Evolutionary conservation across 805 yeast species (phyloP).

Genomic region (Candida vartiovaarae): DNA sequence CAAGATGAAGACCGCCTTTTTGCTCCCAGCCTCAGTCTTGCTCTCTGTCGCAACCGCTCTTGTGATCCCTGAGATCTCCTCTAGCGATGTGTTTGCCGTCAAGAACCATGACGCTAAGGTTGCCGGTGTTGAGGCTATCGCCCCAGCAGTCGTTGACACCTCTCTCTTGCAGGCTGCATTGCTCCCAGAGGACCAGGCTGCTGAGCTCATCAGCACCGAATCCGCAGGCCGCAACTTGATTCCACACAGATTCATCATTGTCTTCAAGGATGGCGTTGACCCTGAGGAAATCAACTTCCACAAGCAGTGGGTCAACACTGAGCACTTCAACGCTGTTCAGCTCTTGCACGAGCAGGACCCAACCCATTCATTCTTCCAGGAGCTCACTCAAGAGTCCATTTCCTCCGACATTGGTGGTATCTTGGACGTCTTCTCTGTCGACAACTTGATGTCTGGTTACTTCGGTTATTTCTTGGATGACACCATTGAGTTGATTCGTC

Average conservation of each 20-base stretch:
- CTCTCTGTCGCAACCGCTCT: slow-evolving; percentile 41
- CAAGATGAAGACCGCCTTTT: slow-evolving; percentile 13
- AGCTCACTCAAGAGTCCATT: slow-evolving; percentile 21
- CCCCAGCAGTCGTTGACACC: slow-evolving; percentile 15
- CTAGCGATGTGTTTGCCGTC: slow-evolving; percentile 30
- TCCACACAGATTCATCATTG: slow-evolving; percentile 77
- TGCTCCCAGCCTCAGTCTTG: slow-evolving; percentile 29
- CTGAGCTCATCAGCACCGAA: slow-evolving; percentile 39
- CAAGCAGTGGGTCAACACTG: slow-evolving; percentile 53
- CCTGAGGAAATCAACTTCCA: slow-evolving; percentile 55
- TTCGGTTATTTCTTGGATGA: slow-evolving; percentile 76
- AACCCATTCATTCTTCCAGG: slow-evolving; percentile 32
- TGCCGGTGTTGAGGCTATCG: slow-evolving; percentile 10
- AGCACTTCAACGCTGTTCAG: slow-evolving; percentile 40
- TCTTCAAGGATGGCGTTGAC: slow-evolving; percentile 61
- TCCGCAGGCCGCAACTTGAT: slow-evolving; percentile 40
- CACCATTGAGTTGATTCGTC: slow-evolving; percentile 66
- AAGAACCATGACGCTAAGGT: slow-evolving; percentile 5
- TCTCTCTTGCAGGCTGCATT: slow-evolving; percentile 8
- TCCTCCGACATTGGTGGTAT: slow-evolving; percentile 42
- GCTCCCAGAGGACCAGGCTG: slow-evolving; percentile 22
- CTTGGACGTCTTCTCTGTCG: slow-evolving; percentile 54
- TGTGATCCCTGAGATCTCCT: slow-evolving; percentile 53
- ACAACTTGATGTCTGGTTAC: slow-evolving; percentile 62
- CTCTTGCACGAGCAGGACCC: slow-evolving; percentile 28